Base-by-base conservation (phyloP, 2,329 filamentous ascomycete genomes). In the Simplicillium aogashimaense region DNA sequence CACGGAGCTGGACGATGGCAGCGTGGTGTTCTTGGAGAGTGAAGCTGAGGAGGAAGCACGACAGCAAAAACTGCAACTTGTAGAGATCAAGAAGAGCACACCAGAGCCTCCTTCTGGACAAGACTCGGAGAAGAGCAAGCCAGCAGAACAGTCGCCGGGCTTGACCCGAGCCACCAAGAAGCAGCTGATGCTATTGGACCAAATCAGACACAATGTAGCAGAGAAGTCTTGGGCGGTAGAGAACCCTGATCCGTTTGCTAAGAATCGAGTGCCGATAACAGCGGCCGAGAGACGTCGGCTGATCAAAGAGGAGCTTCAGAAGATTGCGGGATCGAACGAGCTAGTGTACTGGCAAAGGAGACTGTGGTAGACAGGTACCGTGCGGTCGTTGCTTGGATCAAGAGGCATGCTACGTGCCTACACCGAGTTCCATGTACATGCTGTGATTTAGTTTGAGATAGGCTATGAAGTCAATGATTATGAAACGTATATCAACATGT, bases 251-350 rank as follows among this genome's bases (percentile, higher is more conserved):
- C 58, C 58, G 6, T 50, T 52, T 15, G 55, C 55, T 10, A 60
- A 61, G 44, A 59, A 58, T 32, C 58, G 66, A 41, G 66, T 72
- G 51, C 70, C 69, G 2, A 56, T 77, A 15, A 72, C 63, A 42
- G 60, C 61, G 41, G 71, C 69, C 0, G 69, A 76, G 56, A 67
- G 77, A 49, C 65, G 77, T 49, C 64, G 64, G 53, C 61, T 67
- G 47, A 81, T 79, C 51, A 77, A 74, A 52, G 69, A 74, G 45
- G 74, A 79, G 49, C 68, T 80, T 44, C 59, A 56, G 54, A 63
- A 57, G 45, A 50, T 71, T 41, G 62, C 70, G 7, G 67, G 66
- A 51, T 56, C 59, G 13, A 59, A 70, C 3, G 58, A 60, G 53
- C 70, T 61, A 12, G 59, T 66, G 17, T 71, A 70, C 44, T 76